These are phyloP conservation scores for Phytophthora chlamydospora DNA, from an alignment of 352 stramenopile genomes.

Conservation along the genomic window DNA sequence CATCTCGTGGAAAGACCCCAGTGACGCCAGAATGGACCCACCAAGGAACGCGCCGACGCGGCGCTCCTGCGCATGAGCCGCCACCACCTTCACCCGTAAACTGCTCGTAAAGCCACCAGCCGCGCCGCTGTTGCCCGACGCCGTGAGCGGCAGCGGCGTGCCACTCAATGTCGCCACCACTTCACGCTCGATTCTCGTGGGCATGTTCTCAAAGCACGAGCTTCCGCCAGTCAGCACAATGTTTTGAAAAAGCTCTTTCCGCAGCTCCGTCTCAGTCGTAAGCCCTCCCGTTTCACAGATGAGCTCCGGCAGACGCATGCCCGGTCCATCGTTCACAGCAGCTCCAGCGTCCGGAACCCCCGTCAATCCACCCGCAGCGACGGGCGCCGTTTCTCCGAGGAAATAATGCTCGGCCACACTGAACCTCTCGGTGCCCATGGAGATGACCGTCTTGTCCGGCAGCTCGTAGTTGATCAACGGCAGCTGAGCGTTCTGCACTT, in stretches of 20 bases:
- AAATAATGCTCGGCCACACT: slow-evolving; percentile 92
- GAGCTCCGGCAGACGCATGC: slow-evolving; percentile 65
- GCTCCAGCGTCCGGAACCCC: slow-evolving; percentile 6
- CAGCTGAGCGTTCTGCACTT: slow-evolving; percentile 72
- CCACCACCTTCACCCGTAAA: slow-evolving; percentile 75
- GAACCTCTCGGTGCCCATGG: slow-evolving; percentile 88
- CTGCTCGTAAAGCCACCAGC: slow-evolving; percentile 38
- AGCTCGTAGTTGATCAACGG: slow-evolving; percentile 84
- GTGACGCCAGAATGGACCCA: slow-evolving; percentile 96
- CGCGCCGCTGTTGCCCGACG: slow-evolving; percentile 10
- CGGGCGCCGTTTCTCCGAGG: slow-evolving; percentile 14
- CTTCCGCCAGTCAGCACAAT: slow-evolving; percentile 78
- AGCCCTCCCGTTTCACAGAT: slow-evolving; percentile 67
- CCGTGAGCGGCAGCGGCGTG: slow-evolving; percentile 40
- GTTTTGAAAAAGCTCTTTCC: slow-evolving; percentile 85
- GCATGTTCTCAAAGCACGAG: slow-evolving; percentile 86
- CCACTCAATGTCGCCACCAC: slow-evolving; percentile 59
- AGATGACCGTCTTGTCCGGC: slow-evolving; percentile 82
- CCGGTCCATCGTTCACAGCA: slow-evolving; percentile 17
- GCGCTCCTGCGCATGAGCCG: slow-evolving; percentile 67
- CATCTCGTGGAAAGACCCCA: slow-evolving; percentile 99
- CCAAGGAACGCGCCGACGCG: slow-evolving; percentile 88
- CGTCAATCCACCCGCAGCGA: slow-evolving; percentile 6
- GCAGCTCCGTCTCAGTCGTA: slow-evolving; percentile 74
- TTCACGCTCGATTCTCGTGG: slow-evolving; percentile 73